Conservation (phyloP, 257 asterid genomes). For the Anisodus tanguticus region DNA sequence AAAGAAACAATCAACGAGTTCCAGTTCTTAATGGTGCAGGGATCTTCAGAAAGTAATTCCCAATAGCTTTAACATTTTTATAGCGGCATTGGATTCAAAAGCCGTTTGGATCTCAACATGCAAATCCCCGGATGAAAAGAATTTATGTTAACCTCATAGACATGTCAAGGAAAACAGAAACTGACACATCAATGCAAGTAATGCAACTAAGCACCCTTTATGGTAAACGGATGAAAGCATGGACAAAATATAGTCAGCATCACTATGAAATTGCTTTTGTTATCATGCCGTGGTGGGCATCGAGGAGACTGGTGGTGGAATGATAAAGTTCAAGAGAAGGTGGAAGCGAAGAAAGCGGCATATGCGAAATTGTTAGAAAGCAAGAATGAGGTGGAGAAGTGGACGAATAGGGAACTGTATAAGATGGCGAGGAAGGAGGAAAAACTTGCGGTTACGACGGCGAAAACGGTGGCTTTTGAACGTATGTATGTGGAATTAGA, state of each 20-base stretch:
- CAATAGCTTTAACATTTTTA: not conserved
- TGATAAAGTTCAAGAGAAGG: too few species aligned
- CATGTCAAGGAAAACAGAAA: conserved; percentile 4
- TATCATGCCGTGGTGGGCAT: not conserved
- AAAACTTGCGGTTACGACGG: too few species aligned
- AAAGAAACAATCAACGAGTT: not conserved
- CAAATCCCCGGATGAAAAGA: not conserved
- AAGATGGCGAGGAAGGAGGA: too few species aligned
- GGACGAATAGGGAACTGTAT: too few species aligned
- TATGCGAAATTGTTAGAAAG: too few species aligned
- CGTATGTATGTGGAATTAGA: too few species aligned
- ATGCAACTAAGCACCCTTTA: not conserved
- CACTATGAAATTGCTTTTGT: not conserved
- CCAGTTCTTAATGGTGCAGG: not conserved
- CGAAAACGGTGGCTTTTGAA: too few species aligned
- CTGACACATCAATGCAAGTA: not conserved
- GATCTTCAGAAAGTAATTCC: not conserved
- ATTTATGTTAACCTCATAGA: not conserved
- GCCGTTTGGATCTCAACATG: not conserved
- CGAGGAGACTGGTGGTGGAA: too few species aligned
- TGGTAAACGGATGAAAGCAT: not conserved
- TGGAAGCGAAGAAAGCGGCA: too few species aligned
- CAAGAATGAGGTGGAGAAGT: too few species aligned
- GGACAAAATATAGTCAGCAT: not conserved
- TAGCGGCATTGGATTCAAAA: not conserved